Conservation (phyloP, 1,284 basidiomycete genomes). For the Phlebopus sp. region DNA sequence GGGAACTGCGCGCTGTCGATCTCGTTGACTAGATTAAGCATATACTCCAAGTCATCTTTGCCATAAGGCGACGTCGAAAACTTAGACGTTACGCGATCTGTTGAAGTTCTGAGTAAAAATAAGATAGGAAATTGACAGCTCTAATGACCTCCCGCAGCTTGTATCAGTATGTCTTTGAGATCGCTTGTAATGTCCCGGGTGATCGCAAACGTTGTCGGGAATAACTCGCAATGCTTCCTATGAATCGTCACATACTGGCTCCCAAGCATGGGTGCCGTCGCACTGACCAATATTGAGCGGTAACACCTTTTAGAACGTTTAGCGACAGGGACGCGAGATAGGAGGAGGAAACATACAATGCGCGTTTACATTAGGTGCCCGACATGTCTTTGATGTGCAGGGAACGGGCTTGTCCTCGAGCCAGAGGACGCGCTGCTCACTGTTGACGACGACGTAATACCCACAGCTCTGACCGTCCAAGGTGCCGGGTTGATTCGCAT, state of each 20-base stretch:
- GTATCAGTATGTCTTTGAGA: slow-evolving; percentile 24
- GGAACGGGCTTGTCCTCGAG: too few species aligned
- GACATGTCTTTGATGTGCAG: too few species aligned
- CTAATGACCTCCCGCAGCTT: slow-evolving; percentile 27
- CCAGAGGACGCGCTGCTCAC: too few species aligned
- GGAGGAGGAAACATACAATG: too few species aligned
- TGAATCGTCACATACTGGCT: too few species aligned
- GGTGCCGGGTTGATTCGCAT: too few species aligned
- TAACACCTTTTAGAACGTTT: slow-evolving; percentile 23
- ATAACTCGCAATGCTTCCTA: slow-evolving; percentile 32
- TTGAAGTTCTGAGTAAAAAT: not conserved
- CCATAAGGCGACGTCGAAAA: slow-evolving; percentile 32
- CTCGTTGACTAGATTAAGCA: slow-evolving; percentile 30
- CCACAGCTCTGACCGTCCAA: too few species aligned
- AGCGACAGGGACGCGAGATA: not conserved
- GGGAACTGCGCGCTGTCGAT: slow-evolving; percentile 15
- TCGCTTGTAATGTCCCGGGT: slow-evolving; percentile 18
- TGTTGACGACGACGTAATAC: too few species aligned
- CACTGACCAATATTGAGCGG: slow-evolving; percentile 31
- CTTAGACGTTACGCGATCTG: slow-evolving; percentile 29
- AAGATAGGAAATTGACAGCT: not conserved
- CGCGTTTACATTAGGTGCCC: too few species aligned
- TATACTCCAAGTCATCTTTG: slow-evolving; percentile 21
- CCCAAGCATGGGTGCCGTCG: too few species aligned
- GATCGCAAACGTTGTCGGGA: slow-evolving; percentile 23